Base-by-base conservation (phyloP, 2,329 filamentous ascomycete species). In the Dryadomyces quercus-mongolicae region DNA sequence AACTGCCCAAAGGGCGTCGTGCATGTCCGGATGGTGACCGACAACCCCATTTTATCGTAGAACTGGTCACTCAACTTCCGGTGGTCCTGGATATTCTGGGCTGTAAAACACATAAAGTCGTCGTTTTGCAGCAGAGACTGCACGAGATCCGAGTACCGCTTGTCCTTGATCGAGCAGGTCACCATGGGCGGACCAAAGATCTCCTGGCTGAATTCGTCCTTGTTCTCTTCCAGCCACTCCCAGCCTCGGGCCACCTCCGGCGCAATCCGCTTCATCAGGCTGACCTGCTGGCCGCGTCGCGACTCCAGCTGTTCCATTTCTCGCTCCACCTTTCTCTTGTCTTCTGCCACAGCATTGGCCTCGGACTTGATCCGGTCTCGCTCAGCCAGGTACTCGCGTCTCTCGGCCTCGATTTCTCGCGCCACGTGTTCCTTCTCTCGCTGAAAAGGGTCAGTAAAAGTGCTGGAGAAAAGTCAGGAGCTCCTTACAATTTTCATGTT, bases 131-230 rank as follows among this genome's bases (percentile, higher is more conserved):
- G 63, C 49, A 80, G 62, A 5, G 75, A 68, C 62, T 82, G 78
- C 13, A 82, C 67, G 31, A 76, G 71, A 55, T 79, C 68, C 0
- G 76, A 74, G 65, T 86, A 88, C 53, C 72, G 76, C 40, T 81
- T 75, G 60, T 95, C 81, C 60, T 84, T 90, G 53, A 95, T 72
- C 0, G 85, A 86, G 67, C 90, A 95, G 55, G 79, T 85, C 36
- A 95, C 72, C 63, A 93, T 80, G 0, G 91, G 83, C 6, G 91
- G 91, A 0, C 87, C 89, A 64, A 86, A 89, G 5, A 96, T 83
- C 55, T 85, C 77, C 59, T 85, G 81, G 63, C 86, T 79, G 59
- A 96, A 93, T 50, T 77, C 68, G 54, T 76, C 65, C 56, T 76
- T 77, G 64, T 98, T 82, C 2, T 81, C 67, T 63, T 88, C 78